Evolutionary conservation across 805 yeast species (phyloP).

Genomic region (Pichia nanzhaoensis): DNA sequence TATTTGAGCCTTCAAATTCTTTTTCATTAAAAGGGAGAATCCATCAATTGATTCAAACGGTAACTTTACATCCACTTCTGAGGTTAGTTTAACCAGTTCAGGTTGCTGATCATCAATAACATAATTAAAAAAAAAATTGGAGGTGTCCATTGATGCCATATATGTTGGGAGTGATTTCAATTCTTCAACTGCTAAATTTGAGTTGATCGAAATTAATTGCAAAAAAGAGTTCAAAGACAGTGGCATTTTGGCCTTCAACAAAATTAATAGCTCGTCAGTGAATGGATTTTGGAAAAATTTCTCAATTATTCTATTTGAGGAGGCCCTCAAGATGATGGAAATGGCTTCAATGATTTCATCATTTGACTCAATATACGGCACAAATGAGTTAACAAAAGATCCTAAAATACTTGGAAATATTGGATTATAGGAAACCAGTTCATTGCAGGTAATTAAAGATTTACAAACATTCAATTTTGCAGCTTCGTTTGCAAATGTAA

Average conservation of each 20-base stretch:
- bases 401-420: constrained; percentile 46
- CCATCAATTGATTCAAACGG: constrained; percentile 43
- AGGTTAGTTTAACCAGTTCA: constrained; percentile 38
- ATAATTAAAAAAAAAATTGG: constrained; percentile 35
- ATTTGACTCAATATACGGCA: constrained; percentile 45
- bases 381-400: constrained; percentile 36
- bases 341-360: constrained; percentile 39
- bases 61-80: constrained; percentile 39
- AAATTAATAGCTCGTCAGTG: constrained; percentile 37
- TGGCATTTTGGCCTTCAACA: constrained; percentile 74
- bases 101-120: constrained; percentile 47
- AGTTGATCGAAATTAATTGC: constrained; percentile 53
- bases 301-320: constrained; percentile 40
- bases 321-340: constrained; percentile 34
- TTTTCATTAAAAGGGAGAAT: constrained; percentile 37
- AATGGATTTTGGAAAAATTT: constrained; percentile 41
- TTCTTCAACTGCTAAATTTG: constrained; percentile 60
- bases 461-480: constrained; percentile 38
- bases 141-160: constrained; percentile 40
- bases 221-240: constrained; percentile 52
- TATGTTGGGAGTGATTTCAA: constrained; percentile 54
- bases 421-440: constrained; percentile 41
- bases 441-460: constrained; percentile 36
- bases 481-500: constrained; percentile 35
- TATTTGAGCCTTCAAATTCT: constrained; percentile 60